Base-by-base conservation (phyloP, 805 yeast genomes). In the Candida wancherniae region DNA sequence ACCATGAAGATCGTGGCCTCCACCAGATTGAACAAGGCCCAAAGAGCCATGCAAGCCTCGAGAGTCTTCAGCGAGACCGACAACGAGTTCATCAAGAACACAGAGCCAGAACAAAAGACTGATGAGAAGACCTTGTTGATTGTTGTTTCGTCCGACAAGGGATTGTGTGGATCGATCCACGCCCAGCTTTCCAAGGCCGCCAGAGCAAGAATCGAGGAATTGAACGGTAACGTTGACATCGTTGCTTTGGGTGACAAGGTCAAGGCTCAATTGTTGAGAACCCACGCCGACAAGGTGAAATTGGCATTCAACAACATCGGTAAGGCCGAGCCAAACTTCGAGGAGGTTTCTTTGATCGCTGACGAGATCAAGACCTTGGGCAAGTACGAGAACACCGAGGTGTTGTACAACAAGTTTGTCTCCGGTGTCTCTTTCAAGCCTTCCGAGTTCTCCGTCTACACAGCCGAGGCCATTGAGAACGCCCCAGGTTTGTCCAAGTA, bases 1-100 rank as follows among this genome's bases (percentile, higher is more conserved):
- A 92, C 98, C 66, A 92, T 92, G 97, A 92, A 88, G 75, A 82
- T 92, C 68, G 98, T 92, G 55, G 98, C 98, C 24, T 90, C 97
- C 24, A 92, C 98, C 51, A 83, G 96, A 71, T 77, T 92, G 63
- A 73, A 77, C 61, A 87, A 84, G 69, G 98, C 98, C 41, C 95
- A 87, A 69, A 84, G 81, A 64, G 95, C 97, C 40, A 90, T 87
- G 87, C 69, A 72, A 48, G 75, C 84, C 29, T 82, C 97, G 29
- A 80, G 94, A 63, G 81, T 76, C 40, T 90, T 84, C 73, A 80
- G 80, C 57, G 72, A 73, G 51, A 79, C 88, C 38, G 94, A 87
- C 57, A 50, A 70, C 41, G 86, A 82, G 58, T 85, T 92, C 51
- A 85, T 70, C 67, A 68, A 74, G 48, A 77, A 80, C 60, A 80